Evolutionary conservation across 768 basidiomycete species (phyloP), one percentile per base, ranked within the genome.

Genomic region (Amanita exitialis): DNA sequence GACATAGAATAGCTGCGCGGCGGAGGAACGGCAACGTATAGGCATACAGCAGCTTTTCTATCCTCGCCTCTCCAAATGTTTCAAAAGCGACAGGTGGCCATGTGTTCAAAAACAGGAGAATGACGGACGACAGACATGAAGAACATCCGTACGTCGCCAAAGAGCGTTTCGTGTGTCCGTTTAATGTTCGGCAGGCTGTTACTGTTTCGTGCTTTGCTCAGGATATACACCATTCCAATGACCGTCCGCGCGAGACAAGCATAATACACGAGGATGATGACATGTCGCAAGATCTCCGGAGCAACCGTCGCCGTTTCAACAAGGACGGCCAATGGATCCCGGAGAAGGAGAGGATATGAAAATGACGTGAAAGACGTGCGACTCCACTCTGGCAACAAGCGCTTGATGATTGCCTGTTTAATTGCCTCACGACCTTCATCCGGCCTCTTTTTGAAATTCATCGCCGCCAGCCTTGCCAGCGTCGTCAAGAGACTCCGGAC

Each of bases 11-110:
- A 9, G 90, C 82, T 0, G 86, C 88, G 0, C 87, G 78, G 15
- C 95, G 85, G 8, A 98, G 78, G 73, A 96, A 97, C 3, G 93
- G 94, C 0, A 97, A 73, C 0, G 90, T 91, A 64, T 94, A 90
- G 0, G 82, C 74, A 60, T 94, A 94, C 30, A 97, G 68, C 41
- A 94, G 66, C 64, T 86, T 90, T 60, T 93, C 86, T 43, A 97
- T 85, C 34, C 85, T 75, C 3, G 82, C 83, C 59, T 91, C 89
- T 47, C 91, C 86, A 55, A 91, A 84, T 3, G 82, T 78, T 38
- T 85, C 81, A 48, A 94, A 83, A 1, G 83, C 83, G 42, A 87
- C 67, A n/a, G 21, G 83, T 87, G 3, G 89, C 85, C 0, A 83
- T 88, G 58, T 89, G 89, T 55, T 92, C 89, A 57, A 92, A 86